phyloP scores from a whole-genome alignment of 2,329 filamentous ascomycete genomes.

The Cercospora sp. region DNA sequence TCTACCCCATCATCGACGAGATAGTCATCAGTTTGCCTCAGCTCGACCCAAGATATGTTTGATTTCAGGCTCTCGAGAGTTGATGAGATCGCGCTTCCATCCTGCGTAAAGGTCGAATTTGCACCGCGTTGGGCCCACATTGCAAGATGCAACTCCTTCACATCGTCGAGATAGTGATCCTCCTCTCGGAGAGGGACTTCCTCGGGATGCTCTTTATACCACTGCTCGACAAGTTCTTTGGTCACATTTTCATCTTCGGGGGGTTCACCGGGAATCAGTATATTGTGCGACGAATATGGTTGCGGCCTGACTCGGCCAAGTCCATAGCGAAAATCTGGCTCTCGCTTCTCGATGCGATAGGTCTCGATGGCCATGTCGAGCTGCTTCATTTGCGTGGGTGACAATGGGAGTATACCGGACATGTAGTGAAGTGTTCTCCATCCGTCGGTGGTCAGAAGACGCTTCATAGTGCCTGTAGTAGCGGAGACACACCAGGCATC shows the following conservation, averaged over 20 bases:
- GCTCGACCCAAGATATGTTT: background rate
- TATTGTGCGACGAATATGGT: background rate
- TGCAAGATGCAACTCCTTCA: background rate
- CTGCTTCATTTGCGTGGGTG: background rate
- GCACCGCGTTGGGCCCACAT: constrained; percentile 6
- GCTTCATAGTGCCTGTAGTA: background rate
- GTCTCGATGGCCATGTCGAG: background rate
- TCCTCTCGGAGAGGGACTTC: background rate
- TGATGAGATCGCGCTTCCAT: background rate
- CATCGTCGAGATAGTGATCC: background rate
- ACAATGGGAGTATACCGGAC: constrained; percentile 4
- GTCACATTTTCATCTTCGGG: background rate
- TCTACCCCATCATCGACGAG: constrained; percentile 11
- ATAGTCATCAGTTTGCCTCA: constrained; percentile 7
- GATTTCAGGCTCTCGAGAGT: background rate
- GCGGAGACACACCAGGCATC: background rate
- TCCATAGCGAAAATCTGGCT: constrained; percentile 9
- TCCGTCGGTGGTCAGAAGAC: background rate
- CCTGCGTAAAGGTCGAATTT: constrained; percentile 6
- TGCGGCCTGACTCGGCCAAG: constrained; percentile 7
- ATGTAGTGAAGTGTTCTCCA: constrained; percentile 7
- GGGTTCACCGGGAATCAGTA: background rate
- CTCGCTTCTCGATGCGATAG: background rate
- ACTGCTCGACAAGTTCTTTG: background rate
- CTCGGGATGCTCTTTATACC: constrained; percentile 6